Evolutionary conservation across 2,329 filamentous ascomycete genomes (phyloP), one percentile per base, ranked within the genome.

Genomic region (Trichoderma brevicompactum): DNA sequence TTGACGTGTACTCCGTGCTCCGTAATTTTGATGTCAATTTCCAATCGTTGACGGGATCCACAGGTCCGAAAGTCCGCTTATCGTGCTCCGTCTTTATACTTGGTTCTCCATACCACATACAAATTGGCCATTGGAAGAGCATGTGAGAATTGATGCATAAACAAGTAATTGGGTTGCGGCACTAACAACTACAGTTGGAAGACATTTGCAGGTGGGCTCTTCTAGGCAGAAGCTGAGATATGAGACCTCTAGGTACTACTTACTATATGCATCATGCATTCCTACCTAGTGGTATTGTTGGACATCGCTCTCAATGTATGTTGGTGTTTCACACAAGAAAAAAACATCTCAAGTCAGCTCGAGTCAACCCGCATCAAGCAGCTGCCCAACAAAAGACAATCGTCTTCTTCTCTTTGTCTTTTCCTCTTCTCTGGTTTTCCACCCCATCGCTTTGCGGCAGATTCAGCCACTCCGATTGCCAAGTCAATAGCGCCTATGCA

Each of bases 401-500:
- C 23, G 23, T 28, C 9, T 19, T 23, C 5, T 23, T 13, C 9
- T 48, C 19, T 23, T 15, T 41, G 5, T 32, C 40, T 13, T 28
- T 8, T 23, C 5, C 36, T 40, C 38, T 38, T 40, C 13, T 55
- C 36, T 55, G 5, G 17, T 15, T 32, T 28, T 41, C 9, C 13
- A 40, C 36, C 17, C 52, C 41, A 6, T 32, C 44, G 32, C 23
- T 56, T 23, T 17, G 40, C 38, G 19, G 41, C n/a, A 59, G 19
- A 23, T 41, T 49, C n/a, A 62, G 59, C 48, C 59, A 23, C 48
- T 44, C 59, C 44, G 17, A 38, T 8, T 32, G 61, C 61, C 61
- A 56, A 64, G 61, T 55, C 62, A 44, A 65, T 65, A 65, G 62
- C 54, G 62, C 36, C 43, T 23, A 62, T 64, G 62, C 62, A 64